phyloP scores from a whole-genome alignment of 306 rosid genomes.

The Quercus rubra region DNA sequence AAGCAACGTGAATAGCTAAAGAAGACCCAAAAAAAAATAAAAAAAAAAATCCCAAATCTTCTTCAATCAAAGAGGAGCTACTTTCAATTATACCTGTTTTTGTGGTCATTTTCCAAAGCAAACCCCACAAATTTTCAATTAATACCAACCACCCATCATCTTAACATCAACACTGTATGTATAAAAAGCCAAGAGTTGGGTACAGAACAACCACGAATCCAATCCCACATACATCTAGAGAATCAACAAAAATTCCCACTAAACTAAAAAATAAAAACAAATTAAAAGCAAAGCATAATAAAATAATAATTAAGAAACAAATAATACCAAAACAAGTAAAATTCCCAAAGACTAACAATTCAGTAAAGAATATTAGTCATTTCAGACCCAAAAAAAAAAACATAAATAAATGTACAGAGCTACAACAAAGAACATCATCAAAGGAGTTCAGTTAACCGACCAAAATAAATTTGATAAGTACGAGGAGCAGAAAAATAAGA shows the following conservation, averaged over 20 bases:
- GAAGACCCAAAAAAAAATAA: neutral
- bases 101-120: neutral
- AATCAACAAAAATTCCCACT: neutral
- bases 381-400: neutral
- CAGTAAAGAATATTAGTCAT: neutral
- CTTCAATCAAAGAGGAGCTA: too few relatives aligned
- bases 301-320: neutral
- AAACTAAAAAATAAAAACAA: neutral
- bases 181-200: neutral
- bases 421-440: neutral
- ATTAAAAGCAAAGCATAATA: neutral
- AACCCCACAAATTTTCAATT: neutral
- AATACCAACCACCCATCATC: too few relatives aligned
- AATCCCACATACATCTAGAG: neutral
- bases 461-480: neutral
- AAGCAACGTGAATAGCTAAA: neutral
- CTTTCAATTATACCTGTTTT: neutral
- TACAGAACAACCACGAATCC: neutral
- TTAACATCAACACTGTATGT: neutral
- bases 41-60: neutral
- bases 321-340: conserved; percentile 10
- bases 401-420: too few relatives aligned
- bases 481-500: neutral
- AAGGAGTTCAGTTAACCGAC: neutral
- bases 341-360: neutral